A percentile compares a stretch with the other conserved stretches of the same genome.
Evolutionary conservation across 2,329 filamentous ascomycete genomes (phyloP).

Genomic region (Emmonsiellopsis sp.): DNA sequence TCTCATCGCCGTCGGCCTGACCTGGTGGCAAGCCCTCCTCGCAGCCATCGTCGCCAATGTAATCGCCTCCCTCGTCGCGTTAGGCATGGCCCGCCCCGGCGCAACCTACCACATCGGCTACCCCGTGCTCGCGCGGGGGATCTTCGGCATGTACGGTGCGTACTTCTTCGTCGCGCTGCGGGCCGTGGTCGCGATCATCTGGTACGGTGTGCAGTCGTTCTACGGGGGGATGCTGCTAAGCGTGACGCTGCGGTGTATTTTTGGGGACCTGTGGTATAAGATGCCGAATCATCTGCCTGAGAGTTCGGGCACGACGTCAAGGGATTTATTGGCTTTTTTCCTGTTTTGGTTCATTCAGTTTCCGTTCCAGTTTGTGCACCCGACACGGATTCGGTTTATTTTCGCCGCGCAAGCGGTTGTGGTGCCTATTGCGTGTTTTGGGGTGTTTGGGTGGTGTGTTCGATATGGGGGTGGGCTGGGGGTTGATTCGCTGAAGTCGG

Average conservation of each 20-base stretch:
- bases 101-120: conserved; percentile 78
- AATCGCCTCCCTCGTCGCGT: neutral
- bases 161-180: neutral
- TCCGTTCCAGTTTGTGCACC: neutral
- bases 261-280: neutral
- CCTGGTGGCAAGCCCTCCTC: neutral
- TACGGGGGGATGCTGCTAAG: neutral
- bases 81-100: conserved; percentile 31
- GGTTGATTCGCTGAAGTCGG: neutral
- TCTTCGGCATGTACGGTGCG: conserved; percentile 2
- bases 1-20: neutral
- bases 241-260: neutral
- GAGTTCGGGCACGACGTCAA: neutral
- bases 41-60: neutral
- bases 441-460: neutral
- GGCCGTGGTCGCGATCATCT: neutral
- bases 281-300: neutral
- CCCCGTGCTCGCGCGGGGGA: conserved; percentile 56
- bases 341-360: neutral
- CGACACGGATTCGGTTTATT: neutral
- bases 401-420: neutral
- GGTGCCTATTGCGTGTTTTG: neutral
- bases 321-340: neutral
- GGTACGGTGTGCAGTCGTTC: neutral
- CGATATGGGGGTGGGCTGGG: neutral